A percentile compares a stretch with the other conserved stretches of the same genome.
Evolutionary conservation across 2,329 filamentous ascomycete genomes (phyloP).

Genomic region (Phoma herbarum): DNA sequence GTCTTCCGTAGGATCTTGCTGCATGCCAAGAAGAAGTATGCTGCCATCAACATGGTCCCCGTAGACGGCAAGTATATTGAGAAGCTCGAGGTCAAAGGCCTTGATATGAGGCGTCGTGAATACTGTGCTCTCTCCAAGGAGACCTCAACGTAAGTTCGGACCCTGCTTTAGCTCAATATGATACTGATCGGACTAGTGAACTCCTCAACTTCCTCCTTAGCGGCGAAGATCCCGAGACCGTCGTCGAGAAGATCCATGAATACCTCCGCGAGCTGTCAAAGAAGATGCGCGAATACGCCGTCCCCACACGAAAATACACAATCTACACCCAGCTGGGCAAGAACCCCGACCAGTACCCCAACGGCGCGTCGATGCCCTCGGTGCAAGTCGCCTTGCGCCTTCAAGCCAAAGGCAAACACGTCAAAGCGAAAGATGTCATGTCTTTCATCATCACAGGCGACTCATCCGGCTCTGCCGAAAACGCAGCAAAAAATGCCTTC

Average conservation of each 20-base stretch:
- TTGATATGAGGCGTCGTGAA: slow-evolving; percentile 97
- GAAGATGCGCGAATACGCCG: slow-evolving; percentile 82
- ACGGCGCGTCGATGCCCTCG: slow-evolving; percentile 93
- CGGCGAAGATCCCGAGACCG: slow-evolving; percentile 87
- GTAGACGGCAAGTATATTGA: slow-evolving; percentile 89
- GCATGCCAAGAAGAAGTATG: slow-evolving; percentile 99
- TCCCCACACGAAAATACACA: slow-evolving; percentile 88
- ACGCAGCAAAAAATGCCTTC: slow-evolving; percentile 87
- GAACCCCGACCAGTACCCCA: slow-evolving; percentile 90
- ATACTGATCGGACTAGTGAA: slow-evolving; percentile 57
- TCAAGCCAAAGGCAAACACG: slow-evolving; percentile 82
- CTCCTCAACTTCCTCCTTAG: slow-evolving; percentile 95
- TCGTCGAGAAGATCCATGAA: slow-evolving; percentile 90
- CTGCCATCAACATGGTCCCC: slow-evolving; percentile 92
- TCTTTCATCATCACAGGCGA: slow-evolving; percentile 88
- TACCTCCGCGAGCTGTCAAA: slow-evolving; percentile 84
- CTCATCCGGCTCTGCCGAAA: slow-evolving; percentile 69
- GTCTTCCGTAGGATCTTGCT: slow-evolving; percentile 91
- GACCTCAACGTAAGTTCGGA: slow-evolving; percentile 70
- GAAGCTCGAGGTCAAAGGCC: slow-evolving; percentile 96
- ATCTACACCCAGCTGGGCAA: slow-evolving; percentile 99
- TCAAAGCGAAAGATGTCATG: slow-evolving; percentile 95
- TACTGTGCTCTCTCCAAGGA: slow-evolving; percentile 97
- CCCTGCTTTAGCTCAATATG: not conserved
- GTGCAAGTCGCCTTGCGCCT: slow-evolving; percentile 94